phyloP scores from a whole-genome alignment of 2,329 filamentous ascomycete genomes.

The Trichoderma simmonsii region DNA sequence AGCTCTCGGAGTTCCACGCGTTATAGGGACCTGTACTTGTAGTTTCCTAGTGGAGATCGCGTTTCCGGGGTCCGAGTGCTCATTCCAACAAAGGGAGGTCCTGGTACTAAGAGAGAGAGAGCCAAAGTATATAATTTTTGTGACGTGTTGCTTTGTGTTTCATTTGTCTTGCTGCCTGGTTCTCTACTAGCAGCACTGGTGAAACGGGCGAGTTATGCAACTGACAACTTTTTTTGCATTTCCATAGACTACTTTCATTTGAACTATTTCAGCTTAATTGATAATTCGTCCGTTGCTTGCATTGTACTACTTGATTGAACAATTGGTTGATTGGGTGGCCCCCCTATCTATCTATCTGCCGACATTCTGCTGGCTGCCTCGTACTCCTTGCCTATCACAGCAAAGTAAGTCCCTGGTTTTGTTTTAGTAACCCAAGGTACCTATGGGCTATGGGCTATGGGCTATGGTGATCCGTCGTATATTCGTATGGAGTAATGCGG shows the following conservation, averaged over 20 bases:
- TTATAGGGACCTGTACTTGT: not conserved
- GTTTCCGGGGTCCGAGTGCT: not conserved
- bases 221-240: not conserved
- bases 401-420: not conserved
- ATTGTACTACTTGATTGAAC: not conserved
- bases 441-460: too few relatives aligned
- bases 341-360: not conserved
- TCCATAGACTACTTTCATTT: not conserved
- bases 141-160: not conserved
- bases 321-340: not conserved
- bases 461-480: not conserved
- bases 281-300: not conserved
- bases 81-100: conserved; percentile 8
- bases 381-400: not conserved
- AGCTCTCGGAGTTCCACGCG: not conserved
- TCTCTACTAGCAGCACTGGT: not conserved
- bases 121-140: not conserved
- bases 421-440: not conserved
- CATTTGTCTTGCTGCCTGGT: not conserved
- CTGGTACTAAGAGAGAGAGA: not conserved
- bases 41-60: conserved; percentile 10
- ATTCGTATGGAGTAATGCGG: not conserved
- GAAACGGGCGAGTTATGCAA: not conserved
- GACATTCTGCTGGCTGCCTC: not conserved
- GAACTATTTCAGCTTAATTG: not conserved